These are phyloP conservation scores for Chlamydomonas sp. DNA, from an alignment of 139 green algal species.

Conservation along the genomic window DNA sequence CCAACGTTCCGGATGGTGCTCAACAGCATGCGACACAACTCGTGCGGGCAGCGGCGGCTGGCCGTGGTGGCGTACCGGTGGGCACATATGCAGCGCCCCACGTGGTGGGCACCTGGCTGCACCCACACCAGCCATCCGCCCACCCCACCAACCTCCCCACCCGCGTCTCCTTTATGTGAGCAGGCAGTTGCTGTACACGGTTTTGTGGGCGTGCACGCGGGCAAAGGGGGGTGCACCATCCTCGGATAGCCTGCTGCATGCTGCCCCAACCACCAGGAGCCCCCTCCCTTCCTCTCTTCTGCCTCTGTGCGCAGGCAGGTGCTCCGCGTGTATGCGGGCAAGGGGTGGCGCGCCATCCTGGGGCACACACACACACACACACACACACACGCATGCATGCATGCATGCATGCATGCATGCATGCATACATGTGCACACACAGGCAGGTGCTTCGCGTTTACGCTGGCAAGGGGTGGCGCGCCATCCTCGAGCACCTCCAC, in stretches of 20 bases:
- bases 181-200: no score
- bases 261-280: no score
- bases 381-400: neutral
- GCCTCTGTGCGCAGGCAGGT: slow-evolving; percentile 57
- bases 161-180: no score
- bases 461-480: slow-evolving; percentile 49
- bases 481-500: slow-evolving; percentile 84
- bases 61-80: slow-evolving; percentile 63
- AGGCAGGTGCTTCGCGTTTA: slow-evolving; percentile 69
- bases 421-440: no score
- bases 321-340: slow-evolving; percentile 56
- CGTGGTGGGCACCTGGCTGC: no score
- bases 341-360: slow-evolving; percentile 67
- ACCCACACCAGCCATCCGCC: no score
- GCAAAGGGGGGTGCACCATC: no score
- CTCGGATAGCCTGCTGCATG: no score
- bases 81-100: no score
- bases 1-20: slow-evolving; percentile 92
- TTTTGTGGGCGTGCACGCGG: no score
- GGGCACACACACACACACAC: slow-evolving; percentile 88
- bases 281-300: neutral
- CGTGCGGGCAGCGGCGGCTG: slow-evolving; percentile 49
- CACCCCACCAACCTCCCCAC: no score
- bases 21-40: slow-evolving; percentile 77
- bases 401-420: no score